Base-by-base conservation (phyloP, 305 asterid species). In the Fraxinus sp. region DNA sequence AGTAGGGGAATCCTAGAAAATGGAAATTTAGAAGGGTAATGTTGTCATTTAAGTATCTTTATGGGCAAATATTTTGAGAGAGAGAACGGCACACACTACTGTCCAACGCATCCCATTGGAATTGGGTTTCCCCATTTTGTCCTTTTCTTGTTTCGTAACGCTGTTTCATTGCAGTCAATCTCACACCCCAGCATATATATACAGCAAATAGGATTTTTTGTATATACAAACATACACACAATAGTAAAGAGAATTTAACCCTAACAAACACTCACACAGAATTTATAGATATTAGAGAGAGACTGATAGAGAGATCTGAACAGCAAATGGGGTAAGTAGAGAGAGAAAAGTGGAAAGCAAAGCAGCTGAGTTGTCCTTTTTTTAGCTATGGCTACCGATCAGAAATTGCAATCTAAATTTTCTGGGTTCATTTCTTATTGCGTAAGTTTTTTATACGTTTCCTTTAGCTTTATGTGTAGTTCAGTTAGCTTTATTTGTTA, bases 11-110 rank as follows among this genome's bases (percentile, higher is more conserved):
- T 80, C 62, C 82, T 68, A 80, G 79, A 80, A 78, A 46, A 13
- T 79, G 16, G 30, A 75, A 79, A 70, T 85, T 83, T 88, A 89
- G 87, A 73, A 84, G 92, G 89, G 80, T 80, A 80, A 81, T 75
- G 80, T 79, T 81, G 90, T 89, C 87, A 87, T 82, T 87, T 82
- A 14, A 18, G 26, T 55, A 55, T 55, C 66, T 7, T 7, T 20
- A 2, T 59, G 70, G 2, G 28, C 13, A 59, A 7, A 59, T 18
- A 33, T 3, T 33, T 5, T 30, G 74, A 52, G 55, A 28, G 26
- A 52, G 22, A 52, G 49, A 75, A 82, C 77, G 39, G 22, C 77
- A 33, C 28, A 20, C 26, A 18, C 82, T 70, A 52, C 0, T 10
- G 13, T 8, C 73, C 43, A 7, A 10, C 49, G 28, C 5, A 9